Percentiles rank a stretch among this genome's conserved stretches.
Evolutionary conservation across 2,329 filamentous ascomycete genomes (phyloP).

Genomic region (Microsporum canis): DNA sequence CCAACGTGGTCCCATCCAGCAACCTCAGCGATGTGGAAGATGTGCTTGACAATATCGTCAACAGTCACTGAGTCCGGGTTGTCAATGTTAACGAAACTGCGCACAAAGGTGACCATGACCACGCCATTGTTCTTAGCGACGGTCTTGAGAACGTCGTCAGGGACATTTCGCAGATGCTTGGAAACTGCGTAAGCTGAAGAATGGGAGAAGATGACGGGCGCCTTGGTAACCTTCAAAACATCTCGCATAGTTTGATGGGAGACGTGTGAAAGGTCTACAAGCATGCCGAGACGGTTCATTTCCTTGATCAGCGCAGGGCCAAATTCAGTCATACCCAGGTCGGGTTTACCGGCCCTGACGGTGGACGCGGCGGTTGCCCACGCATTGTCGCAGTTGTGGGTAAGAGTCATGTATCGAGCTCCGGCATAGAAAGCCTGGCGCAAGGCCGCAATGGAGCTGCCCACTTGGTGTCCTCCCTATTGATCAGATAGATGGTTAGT

Average conservation of each 20-base stretch:
- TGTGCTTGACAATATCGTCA: slow-evolving; percentile 30
- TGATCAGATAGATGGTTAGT: not conserved
- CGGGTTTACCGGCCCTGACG: slow-evolving; percentile 13
- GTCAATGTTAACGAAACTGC: slow-evolving; percentile 21
- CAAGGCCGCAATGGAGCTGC: slow-evolving; percentile 17
- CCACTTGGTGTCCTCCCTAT: slow-evolving; percentile 21
- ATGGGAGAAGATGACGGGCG: slow-evolving; percentile 21
- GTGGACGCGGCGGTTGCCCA: slow-evolving; percentile 19
- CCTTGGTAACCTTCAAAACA: slow-evolving; percentile 15
- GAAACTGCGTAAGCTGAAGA: slow-evolving; percentile 17
- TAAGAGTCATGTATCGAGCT: slow-evolving; percentile 20
- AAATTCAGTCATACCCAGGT: slow-evolving; percentile 18
- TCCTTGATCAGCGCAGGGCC: slow-evolving; percentile 18
- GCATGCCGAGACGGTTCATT: slow-evolving; percentile 23
- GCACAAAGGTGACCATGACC: slow-evolving; percentile 34
- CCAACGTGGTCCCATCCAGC: slow-evolving; percentile 29
- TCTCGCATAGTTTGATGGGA: slow-evolving; percentile 20
- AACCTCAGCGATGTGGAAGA: slow-evolving; percentile 23
- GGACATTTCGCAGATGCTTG: slow-evolving; percentile 31
- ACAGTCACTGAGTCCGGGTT: slow-evolving; percentile 24
- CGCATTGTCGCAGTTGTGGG: slow-evolving; percentile 23
- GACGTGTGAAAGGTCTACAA: slow-evolving; percentile 22
- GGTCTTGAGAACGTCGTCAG: slow-evolving; percentile 30
- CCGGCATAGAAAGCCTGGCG: slow-evolving; percentile 14
- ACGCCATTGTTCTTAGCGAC: slow-evolving; percentile 31